Evolutionary conservation across 2,329 filamentous ascomycete species (phyloP), one percentile per base, ranked within the genome.

Genomic region (Diaporthe batatas): DNA sequence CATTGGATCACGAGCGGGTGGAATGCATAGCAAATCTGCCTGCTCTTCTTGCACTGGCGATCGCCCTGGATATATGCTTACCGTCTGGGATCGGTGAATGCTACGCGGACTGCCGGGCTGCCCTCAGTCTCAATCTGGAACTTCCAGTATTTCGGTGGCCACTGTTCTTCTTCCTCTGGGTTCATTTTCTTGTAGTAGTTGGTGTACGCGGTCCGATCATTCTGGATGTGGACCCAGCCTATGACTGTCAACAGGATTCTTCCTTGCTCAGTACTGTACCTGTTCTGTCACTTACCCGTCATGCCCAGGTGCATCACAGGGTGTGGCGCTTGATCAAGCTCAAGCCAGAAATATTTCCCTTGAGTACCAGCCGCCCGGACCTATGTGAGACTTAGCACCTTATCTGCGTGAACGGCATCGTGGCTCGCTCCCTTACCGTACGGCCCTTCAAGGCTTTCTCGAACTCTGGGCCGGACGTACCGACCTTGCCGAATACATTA

Each of bases 271-370:
- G 1, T 29, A 2, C 1, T 6, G 2, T n/a, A 6, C 12, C 12
- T 14, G 23, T 8, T 12, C 18, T 25, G 47, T 18, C 8, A 57
- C 77, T 73, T 80, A 87, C 87, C 89, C 54, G 89, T 90, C 89
- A 91, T 92, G 54, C 94, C 94, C 77, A 97, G 91, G 81, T 97
- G 95, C 91, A 97, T 94, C 39, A 98, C 90, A 0, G 93, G 90
- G 82, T 98, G 96, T 1, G 96, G 95, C 14, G 94, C 89, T 12
- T 89, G 93, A 49, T 94, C 91, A 29, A 98, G 86, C 87, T 85
- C 83, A 44, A 85, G 75, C 91, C 96, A 99, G 81, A 99, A 98
- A 80, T 98, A 98, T 88, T 98, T 99, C 12, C 96, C 96, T 81
- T 98, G 96, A 73, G 93, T 94, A 5, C 93, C 93, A 5, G 93